phyloP scores from a whole-genome alignment of 768 basidiomycete species.

The Sarcomyxa edulis region DNA sequence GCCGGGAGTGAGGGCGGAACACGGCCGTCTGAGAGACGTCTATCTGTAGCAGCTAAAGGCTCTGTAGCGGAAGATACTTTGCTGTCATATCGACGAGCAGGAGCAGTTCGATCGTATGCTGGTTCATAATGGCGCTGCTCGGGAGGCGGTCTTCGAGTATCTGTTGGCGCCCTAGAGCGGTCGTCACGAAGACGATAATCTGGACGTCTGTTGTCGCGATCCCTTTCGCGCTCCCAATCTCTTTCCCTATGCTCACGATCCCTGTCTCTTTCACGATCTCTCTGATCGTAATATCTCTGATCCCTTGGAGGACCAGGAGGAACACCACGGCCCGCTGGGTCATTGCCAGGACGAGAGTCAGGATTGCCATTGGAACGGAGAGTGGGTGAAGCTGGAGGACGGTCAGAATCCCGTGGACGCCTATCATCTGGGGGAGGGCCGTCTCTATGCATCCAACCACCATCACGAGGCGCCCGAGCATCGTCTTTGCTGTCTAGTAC shows the following conservation, averaged over 20 bases:
- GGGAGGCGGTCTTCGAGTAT: slow-evolving; percentile 35
- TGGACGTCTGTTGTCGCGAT: slow-evolving; percentile 32
- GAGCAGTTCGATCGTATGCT: slow-evolving; percentile 23
- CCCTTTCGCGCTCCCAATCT: slow-evolving; percentile 24
- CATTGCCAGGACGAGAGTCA: slow-evolving; percentile 12
- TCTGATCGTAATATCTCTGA: slow-evolving; percentile 25
- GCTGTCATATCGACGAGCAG: slow-evolving; percentile 17
- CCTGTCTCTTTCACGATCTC: slow-evolving; percentile 32
- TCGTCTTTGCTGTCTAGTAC: slow-evolving; percentile 23
- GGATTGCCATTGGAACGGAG: slow-evolving; percentile 8
- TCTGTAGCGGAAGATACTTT: too few relatives aligned
- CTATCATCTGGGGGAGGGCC: slow-evolving; percentile 21
- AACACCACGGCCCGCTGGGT: slow-evolving; percentile 12
- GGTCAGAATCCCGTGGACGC: slow-evolving; percentile 20
- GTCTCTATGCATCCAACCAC: slow-evolving; percentile 23
- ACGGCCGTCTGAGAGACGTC: slow-evolving; percentile 17
- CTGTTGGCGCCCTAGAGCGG: slow-evolving; percentile 14
- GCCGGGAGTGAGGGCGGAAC: slow-evolving; percentile 12
- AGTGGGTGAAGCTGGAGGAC: slow-evolving; percentile 11
- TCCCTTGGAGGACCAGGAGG: slow-evolving; percentile 20
- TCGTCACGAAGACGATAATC: slow-evolving; percentile 25
- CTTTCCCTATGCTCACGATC: slow-evolving; percentile 21
- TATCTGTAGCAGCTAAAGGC: slow-evolving; percentile 27
- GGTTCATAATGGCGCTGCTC: slow-evolving; percentile 46
- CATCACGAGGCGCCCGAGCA: slow-evolving; percentile 15